phyloP scores from a whole-genome alignment of 2,329 filamentous ascomycete genomes.

The Pyrenophora graminea region DNA sequence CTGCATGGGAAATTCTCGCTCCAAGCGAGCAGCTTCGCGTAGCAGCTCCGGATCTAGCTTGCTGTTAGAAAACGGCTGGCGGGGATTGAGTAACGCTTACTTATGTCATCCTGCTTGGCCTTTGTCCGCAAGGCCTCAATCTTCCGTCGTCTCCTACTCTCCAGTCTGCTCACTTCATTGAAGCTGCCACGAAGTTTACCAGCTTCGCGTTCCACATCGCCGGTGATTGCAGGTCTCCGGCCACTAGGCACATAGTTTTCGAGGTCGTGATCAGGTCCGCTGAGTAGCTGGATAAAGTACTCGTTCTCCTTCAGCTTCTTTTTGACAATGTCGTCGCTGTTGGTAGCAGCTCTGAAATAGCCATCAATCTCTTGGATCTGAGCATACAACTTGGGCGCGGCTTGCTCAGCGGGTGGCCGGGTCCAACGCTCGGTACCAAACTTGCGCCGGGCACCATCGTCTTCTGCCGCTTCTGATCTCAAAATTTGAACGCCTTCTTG shows the following conservation, averaged over 20 bases:
- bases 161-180: conserved; percentile 82
- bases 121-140: conserved; percentile 79
- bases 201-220: conserved; percentile 78
- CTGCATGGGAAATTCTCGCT: conserved; percentile 83
- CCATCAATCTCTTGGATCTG: conserved; percentile 80
- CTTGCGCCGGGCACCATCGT: conserved; percentile 72
- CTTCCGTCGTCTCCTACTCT: conserved; percentile 77
- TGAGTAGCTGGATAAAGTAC: conserved; percentile 73
- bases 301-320: conserved; percentile 79
- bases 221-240: conserved; percentile 75
- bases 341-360: conserved; percentile 76
- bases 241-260: conserved; percentile 90
- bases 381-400: conserved; percentile 73
- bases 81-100: conserved; percentile 45
- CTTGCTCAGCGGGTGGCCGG: conserved; percentile 69
- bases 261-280: conserved; percentile 77
- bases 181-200: conserved; percentile 76
- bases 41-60: conserved; percentile 71
- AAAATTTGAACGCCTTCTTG: conserved; percentile 81
- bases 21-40: conserved; percentile 79
- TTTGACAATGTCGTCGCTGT: conserved; percentile 71
- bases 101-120: conserved; percentile 85
- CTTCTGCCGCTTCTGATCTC: conserved; percentile 79
- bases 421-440: conserved; percentile 88
- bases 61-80: conserved; percentile 28